Evolutionary conservation across 2,329 filamentous ascomycete species (phyloP).

Genomic region (Dendryphion nanum): DNA sequence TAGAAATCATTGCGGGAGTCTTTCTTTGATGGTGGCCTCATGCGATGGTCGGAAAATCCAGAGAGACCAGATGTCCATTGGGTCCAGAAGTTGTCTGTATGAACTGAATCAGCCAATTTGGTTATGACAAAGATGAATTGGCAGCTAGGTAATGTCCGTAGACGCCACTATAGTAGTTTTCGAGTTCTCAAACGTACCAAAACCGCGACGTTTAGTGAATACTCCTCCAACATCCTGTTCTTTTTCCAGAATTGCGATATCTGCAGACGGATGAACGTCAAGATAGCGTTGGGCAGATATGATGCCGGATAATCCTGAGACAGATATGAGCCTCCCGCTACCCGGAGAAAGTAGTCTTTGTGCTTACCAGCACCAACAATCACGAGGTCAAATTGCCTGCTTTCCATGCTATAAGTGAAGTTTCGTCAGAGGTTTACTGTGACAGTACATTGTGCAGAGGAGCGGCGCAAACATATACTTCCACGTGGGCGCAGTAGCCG

Average conservation of each 20-base stretch:
- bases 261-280: slow-evolving; percentile 9
- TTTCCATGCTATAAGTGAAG: no score
- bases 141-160: no score
- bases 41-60: slow-evolving; percentile 15
- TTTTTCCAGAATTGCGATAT: slow-evolving; percentile 11
- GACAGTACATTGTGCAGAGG: no score
- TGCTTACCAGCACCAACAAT: no score
- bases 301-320: slow-evolving; percentile 14
- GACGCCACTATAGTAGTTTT: no score
- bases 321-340: no score
- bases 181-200: background rate
- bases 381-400: no score
- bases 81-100: slow-evolving; percentile 14
- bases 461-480: no score
- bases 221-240: slow-evolving; percentile 14
- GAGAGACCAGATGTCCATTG: slow-evolving; percentile 16
- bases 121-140: no score
- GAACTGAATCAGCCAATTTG: background rate
- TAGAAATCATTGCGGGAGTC: slow-evolving; percentile 13
- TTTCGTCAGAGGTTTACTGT: no score
- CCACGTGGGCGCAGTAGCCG: no score
- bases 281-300: slow-evolving; percentile 13
- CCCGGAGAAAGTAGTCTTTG: no score
- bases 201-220: slow-evolving; percentile 7
- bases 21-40: slow-evolving; percentile 13